phyloP scores from a whole-genome alignment of 768 basidiomycete genomes.

The Leucosporidium yakuticum region DNA sequence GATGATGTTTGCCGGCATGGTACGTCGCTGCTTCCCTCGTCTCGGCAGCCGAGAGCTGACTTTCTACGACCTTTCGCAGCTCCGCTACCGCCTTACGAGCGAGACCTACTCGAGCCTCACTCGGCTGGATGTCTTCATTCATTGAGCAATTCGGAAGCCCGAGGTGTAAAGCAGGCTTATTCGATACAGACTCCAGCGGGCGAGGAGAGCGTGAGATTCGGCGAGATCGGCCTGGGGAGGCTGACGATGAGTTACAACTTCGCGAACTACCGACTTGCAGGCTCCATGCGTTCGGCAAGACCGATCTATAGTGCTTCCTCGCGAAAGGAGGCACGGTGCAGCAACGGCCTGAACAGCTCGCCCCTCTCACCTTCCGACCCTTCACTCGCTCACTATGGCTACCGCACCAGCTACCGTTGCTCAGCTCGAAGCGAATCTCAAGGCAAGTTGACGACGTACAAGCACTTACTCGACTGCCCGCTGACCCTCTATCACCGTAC shows the following conservation, averaged over 20 bases:
- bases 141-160: not conserved
- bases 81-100: conserved; percentile 82
- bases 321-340: too few species aligned
- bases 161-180: not conserved
- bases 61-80: conserved; percentile 19
- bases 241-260: too few species aligned
- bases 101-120: conserved; percentile 86
- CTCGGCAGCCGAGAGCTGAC: conserved; percentile 43
- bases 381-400: not conserved
- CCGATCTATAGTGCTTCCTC: too few species aligned
- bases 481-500: too few species aligned
- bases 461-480: not conserved
- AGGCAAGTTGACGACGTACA: not conserved
- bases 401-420: not conserved
- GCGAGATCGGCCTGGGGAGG: too few species aligned
- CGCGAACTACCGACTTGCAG: too few species aligned
- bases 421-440: not conserved
- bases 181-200: not conserved
- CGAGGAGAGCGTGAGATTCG: not conserved
- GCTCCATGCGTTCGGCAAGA: too few species aligned
- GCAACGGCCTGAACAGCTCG: too few species aligned
- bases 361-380: not conserved
- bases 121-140: conserved; percentile 60
- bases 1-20: conserved; percentile 67
- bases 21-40: conserved; percentile 42